phyloP scores from a whole-genome alignment of 805 yeast genomes.

The Yarrowia sp. region DNA sequence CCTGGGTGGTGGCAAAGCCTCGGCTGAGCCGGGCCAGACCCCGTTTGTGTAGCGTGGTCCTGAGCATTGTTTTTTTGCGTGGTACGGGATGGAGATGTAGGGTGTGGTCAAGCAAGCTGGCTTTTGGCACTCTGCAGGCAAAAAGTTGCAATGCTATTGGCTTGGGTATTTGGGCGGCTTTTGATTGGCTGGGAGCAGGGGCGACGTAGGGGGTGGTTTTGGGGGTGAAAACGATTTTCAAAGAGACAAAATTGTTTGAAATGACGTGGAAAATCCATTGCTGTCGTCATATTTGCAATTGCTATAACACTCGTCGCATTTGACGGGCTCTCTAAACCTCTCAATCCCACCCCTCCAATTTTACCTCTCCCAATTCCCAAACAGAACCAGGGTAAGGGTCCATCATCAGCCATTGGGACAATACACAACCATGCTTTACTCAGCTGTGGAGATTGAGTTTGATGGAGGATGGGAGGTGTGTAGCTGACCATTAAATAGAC shows the following conservation, averaged over 20 bases:
- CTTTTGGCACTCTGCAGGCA: constrained; percentile 6
- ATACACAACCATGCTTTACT: neutral
- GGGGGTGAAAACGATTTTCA: too few species aligned
- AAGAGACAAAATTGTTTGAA: neutral
- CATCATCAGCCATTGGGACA: constrained; percentile 19
- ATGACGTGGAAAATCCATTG: neutral
- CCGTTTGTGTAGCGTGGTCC: constrained; percentile 37
- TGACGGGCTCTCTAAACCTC: neutral
- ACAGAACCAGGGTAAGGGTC: constrained; percentile 5
- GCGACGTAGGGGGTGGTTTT: too few species aligned
- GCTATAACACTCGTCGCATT: neutral
- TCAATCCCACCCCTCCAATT: neutral
- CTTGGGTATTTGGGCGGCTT: constrained; percentile 14
- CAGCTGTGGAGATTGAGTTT: constrained; percentile 28
- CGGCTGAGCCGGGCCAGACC: constrained; percentile 36
- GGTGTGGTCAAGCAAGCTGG: constrained; percentile 24
- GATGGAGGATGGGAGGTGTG: neutral
- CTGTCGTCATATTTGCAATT: neutral
- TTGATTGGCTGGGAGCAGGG: constrained; percentile 12
- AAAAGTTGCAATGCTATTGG: constrained; percentile 38
- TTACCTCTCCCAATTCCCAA: constrained; percentile 16
- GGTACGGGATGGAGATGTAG: constrained; percentile 20
- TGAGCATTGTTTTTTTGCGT: constrained; percentile 11
- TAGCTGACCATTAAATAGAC: too few species aligned
- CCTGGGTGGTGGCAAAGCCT: constrained; percentile 40